Percentiles rank a stretch among this genome's conserved stretches.
phyloP scores from a whole-genome alignment of 306 rosid species.

The barrel medic (Medicago truncatula) region MtrunA17r5.0-ANR NC_053047.1:563501-564000 shows the following conservation, averaged over 20 bases:
- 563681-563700: slow-evolving; percentile 66
- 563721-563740: slow-evolving; percentile 71
- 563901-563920: slow-evolving; percentile 71
- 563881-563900: slow-evolving; percentile 89
- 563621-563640: slow-evolving; percentile 73
- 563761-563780: slow-evolving; percentile 70
- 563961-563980: slow-evolving; percentile 78
- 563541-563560: slow-evolving; percentile 84
- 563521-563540: slow-evolving; percentile 69
- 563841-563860: slow-evolving; percentile 88
- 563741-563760: slow-evolving; percentile 59
- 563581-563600: slow-evolving; percentile 60
- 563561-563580: slow-evolving; percentile 63
- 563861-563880: slow-evolving; percentile 70
- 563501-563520: slow-evolving; percentile 52
- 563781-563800: slow-evolving; percentile 77
- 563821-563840: slow-evolving; percentile 76
- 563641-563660: slow-evolving; percentile 75
- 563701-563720: slow-evolving; percentile 64
- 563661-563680: slow-evolving; percentile 74
- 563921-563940: slow-evolving; percentile 76
- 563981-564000: slow-evolving; percentile 75
- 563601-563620: slow-evolving; percentile 54
- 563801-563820: slow-evolving; percentile 69
- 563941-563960: slow-evolving; percentile 81